Evolutionary conservation across 2,329 filamentous ascomycete species (phyloP).

Genomic region (Epichloe aotearoae): DNA sequence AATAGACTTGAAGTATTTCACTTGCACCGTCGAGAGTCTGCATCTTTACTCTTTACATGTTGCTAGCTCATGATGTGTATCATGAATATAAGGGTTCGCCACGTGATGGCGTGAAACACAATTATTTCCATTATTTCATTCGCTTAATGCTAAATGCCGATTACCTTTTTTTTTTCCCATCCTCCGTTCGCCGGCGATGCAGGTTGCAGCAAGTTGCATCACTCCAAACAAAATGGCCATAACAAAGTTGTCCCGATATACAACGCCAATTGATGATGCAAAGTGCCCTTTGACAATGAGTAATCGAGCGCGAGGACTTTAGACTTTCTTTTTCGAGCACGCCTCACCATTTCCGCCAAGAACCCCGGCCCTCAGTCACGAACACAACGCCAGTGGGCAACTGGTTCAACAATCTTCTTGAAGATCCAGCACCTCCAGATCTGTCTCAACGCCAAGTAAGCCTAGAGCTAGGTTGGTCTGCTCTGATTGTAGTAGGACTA

Average conservation of each 20-base stretch:
- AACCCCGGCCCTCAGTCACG: not conserved
- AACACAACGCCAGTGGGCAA: not conserved
- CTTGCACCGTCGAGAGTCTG: not conserved
- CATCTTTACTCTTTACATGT: not conserved
- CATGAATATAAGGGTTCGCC: conserved; percentile 16
- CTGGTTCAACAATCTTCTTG: conserved; percentile 22
- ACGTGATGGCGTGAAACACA: conserved; percentile 7
- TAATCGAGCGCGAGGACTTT: not conserved
- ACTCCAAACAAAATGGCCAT: not conserved
- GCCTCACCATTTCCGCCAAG: not conserved
- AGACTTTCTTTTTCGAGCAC: not conserved
- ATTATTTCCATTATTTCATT: not conserved
- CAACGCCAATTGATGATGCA: not conserved
- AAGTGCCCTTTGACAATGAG: not conserved
- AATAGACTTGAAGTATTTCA: conserved; percentile 4
- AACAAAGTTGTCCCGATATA: not conserved
- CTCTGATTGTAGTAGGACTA: conserved; percentile 50
- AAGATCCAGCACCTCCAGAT: conserved; percentile 51
- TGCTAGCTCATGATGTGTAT: conserved; percentile 12
- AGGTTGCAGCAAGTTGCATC: not conserved
- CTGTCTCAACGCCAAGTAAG: conserved; percentile 62
- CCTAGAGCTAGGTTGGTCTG: conserved; percentile 66
- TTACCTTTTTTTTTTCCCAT: not conserved
- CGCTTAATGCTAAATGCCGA: not conserved
- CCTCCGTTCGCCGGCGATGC: not conserved